Evolutionary conservation across 2,329 filamentous ascomycete species (phyloP).

Genomic region (Albophoma yamanashiensis): DNA sequence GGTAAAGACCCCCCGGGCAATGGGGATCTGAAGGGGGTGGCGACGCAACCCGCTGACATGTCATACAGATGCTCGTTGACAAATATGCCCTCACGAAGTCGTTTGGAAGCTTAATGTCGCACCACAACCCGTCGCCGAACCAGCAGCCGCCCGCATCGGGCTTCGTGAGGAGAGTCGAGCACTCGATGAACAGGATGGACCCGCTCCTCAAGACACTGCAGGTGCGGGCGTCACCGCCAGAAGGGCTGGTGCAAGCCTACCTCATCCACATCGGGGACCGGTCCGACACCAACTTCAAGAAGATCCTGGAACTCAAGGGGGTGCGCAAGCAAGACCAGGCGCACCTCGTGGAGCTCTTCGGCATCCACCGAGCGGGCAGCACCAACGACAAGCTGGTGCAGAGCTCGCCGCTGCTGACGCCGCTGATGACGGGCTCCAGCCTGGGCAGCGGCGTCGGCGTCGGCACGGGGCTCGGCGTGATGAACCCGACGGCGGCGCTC

Average conservation of each 20-base stretch:
- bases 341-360: slow-evolving; percentile 77
- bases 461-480: slow-evolving; percentile 23
- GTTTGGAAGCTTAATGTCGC: slow-evolving; percentile 58
- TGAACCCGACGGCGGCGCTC: slow-evolving; percentile 32
- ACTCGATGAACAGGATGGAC: slow-evolving; percentile 77
- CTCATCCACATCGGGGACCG: slow-evolving; percentile 93
- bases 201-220: slow-evolving; percentile 93
- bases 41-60: neutral
- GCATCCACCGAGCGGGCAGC: slow-evolving; percentile 66
- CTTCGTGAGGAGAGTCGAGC: slow-evolving; percentile 79
- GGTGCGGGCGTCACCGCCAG: slow-evolving; percentile 80
- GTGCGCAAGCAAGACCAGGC: slow-evolving; percentile 75
- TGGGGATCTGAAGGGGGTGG: no score
- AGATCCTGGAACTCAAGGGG: slow-evolving; percentile 91
- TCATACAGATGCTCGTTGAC: slow-evolving; percentile 75
- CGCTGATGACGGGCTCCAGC: slow-evolving; percentile 42
- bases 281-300: slow-evolving; percentile 89
- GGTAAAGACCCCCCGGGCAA: slow-evolving; percentile 29
- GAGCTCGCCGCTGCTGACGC: slow-evolving; percentile 59
- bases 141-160: slow-evolving; percentile 37
- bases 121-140: slow-evolving; percentile 39
- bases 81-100: slow-evolving; percentile 82
- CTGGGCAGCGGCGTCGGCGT: slow-evolving; percentile 19
- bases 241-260: slow-evolving; percentile 93
- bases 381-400: slow-evolving; percentile 59